Base-by-base conservation (phyloP, 2,329 filamentous ascomycete species). In the Aspergillus sp. region DNA sequence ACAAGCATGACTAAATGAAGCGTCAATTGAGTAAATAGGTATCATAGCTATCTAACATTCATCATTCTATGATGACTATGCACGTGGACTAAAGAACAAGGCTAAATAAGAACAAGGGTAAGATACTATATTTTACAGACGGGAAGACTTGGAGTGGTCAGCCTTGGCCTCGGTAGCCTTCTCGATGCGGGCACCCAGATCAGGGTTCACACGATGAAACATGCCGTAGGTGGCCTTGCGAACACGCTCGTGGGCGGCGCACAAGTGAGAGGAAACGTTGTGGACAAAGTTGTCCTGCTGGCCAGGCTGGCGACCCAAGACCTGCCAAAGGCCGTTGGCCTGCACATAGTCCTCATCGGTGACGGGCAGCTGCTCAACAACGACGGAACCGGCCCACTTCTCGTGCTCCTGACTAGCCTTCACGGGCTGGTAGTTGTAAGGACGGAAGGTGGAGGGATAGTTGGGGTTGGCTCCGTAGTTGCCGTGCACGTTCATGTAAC, bases 401-500 rank as follows among this genome's bases (percentile, higher is more conserved):
- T 80, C 78, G 58, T 80, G 79, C 58, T 79, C 74, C 64, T 80
- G 74, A 59, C 72, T 76, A 8, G 75, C 73, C 63, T 76, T 76
- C 58, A 78, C 74, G 45, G 77, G 72, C 61, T 74, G 73, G 69
- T 75, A 75, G 13, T 66, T 67, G 59, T 79, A 55, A 4, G 69
- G 66, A 7, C 74, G 74, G 70, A 78, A 78, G 47, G 70, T 76
- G 21, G 77, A 78, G 13, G 74, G 79, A 71, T 87, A 87, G 67
- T 83, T 81, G 13, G 84, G 82, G 63, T 85, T 82, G 3, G 82
- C 78, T 55, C 85, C 85, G 67, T 87, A 85, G 76, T 91, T 89
- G 70, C 86, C 80, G 59, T 84, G 81, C 68, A 87, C 85, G 1
- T 87, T 84, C 88, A 91, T 92, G 61, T 74, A 71, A 15, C 90